Base-by-base conservation (phyloP, 805 yeast genomes). In the Metschnikowia drakensbergensis region DNA sequence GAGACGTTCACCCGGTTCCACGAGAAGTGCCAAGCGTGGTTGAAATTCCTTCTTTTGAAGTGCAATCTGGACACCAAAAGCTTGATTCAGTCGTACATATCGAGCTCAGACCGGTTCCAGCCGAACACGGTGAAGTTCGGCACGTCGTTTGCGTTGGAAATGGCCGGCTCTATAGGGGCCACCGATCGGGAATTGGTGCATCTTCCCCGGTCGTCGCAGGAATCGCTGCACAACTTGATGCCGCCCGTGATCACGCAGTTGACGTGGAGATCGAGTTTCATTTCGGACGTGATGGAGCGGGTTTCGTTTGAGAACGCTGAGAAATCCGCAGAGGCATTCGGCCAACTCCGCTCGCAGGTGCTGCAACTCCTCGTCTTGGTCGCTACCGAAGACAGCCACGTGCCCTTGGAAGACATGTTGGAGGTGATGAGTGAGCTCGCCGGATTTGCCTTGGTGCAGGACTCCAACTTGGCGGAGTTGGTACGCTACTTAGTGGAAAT, bases 101-200 rank as follows among this genome's bases (percentile, higher is more conserved):
- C 88, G 1, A 65, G 59, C 11, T 35, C 54, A 22, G 65, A 56
- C 31, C 55, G 40, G 44, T 52, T 49, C 38, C 59, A 51, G 37
- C 38, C 54, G n/a, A 61, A 32, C 30, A 52, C 45, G 5, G 77
- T 87, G 37, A 84, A 86, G 48, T 83, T 78, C 59, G 98, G 98
- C 47, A 84, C 90, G 42, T 84, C 96, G 0, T 88, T 92, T 74
- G 98, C 99, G 0, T 70, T 91, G 49, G 94, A 88, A 55, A 79
- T 89, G 83, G 96, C 96, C 1, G 89, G 94, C 3, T 64, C 79
- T 4, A 77, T 88, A 9, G 68, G 83, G n/a, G 74, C 83, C 17
- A 75, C 74, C 28, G 95, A 88, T 58, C 70, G 83, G 38, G 94
- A 86, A 58, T 64, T 84, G 28, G 75, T 80, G 2, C 76, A 77